Evolutionary conservation across 768 basidiomycete species (phyloP).

Genomic region (Termitomyces sp.): DNA sequence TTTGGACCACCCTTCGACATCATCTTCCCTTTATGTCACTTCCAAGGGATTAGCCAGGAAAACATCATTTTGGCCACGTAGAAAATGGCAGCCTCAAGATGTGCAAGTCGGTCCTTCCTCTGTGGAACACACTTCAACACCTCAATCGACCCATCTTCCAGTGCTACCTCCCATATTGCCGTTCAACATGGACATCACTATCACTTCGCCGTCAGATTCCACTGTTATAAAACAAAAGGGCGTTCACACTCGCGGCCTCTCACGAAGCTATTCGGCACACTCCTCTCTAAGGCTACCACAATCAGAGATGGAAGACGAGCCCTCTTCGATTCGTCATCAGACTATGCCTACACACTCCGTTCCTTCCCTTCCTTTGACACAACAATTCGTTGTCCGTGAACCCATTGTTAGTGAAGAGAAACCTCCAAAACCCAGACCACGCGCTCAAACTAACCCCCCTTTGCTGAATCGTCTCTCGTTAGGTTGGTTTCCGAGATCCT

Average conservation of each 20-base stretch:
- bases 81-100: conserved; percentile 26
- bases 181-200: conserved; percentile 17
- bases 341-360: not conserved
- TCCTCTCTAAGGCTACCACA: not conserved
- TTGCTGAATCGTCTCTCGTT: conserved; percentile 65
- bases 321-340: not conserved
- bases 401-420: conserved; percentile 6
- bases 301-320: conserved; percentile 8
- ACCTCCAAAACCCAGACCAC: conserved; percentile 22
- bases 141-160: conserved; percentile 20
- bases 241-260: conserved; percentile 25
- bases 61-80: conserved; percentile 65
- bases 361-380: not conserved
- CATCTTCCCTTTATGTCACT: conserved; percentile 17
- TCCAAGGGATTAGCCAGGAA: conserved; percentile 45
- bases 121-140: conserved; percentile 4
- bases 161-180: conserved; percentile 24
- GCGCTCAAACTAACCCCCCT: conserved; percentile 62
- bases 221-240: conserved; percentile 20
- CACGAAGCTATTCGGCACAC: conserved; percentile 37
- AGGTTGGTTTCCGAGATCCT: conserved; percentile 49
- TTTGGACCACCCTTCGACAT: conserved; percentile 1
- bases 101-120: not conserved
- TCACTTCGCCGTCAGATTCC: conserved; percentile 25
- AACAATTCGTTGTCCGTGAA: conserved; percentile 7